These are phyloP conservation scores for Artemisia annua DNA, from an alignment of 129 eudicot genomes.

Conservation along the genomic window DNA sequence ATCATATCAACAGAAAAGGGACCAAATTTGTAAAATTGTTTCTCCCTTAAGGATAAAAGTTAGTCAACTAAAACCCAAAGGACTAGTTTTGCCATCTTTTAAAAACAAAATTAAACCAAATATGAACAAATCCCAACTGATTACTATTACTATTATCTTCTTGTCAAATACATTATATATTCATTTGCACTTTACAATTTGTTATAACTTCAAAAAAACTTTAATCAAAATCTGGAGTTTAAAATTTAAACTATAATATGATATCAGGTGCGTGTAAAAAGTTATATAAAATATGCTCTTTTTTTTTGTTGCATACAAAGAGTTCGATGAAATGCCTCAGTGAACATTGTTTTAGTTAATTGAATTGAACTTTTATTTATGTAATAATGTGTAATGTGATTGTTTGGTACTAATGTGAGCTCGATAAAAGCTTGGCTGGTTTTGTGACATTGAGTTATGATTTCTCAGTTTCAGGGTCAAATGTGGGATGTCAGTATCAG, in stretches of 20 bases:
- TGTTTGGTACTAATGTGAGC: slow-evolving; percentile 4
- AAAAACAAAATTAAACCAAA: no score
- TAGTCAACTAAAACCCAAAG: no score
- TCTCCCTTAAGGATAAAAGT: no score
- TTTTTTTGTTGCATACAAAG: slow-evolving; percentile 20
- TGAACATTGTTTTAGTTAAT: slow-evolving; percentile 9
- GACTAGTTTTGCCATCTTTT: no score
- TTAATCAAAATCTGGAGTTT: slow-evolving; percentile 22
- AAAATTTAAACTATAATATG: slow-evolving; percentile 19
- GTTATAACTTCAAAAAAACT: not conserved
- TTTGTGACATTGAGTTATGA: no score
- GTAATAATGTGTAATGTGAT: slow-evolving; percentile 2
- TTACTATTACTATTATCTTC: not conserved
- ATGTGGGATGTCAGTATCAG: slow-evolving; percentile 44
- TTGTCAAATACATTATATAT: not conserved
- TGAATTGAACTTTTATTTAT: not conserved
- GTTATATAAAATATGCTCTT: not conserved
- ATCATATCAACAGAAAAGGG: no score
- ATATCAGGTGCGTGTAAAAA: slow-evolving; percentile 21
- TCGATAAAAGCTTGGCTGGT: no score
- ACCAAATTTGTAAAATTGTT: no score
- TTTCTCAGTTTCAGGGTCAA: slow-evolving; percentile 38
- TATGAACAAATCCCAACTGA: not conserved
- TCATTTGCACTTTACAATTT: not conserved
- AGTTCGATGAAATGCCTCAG: slow-evolving; percentile 29